Percentiles rank a stretch among this genome's conserved stretches.
These are phyloP conservation scores for Primulina huaijiensis DNA, from an alignment of 257 asterid genomes.

Conservation along the genomic window DNA sequence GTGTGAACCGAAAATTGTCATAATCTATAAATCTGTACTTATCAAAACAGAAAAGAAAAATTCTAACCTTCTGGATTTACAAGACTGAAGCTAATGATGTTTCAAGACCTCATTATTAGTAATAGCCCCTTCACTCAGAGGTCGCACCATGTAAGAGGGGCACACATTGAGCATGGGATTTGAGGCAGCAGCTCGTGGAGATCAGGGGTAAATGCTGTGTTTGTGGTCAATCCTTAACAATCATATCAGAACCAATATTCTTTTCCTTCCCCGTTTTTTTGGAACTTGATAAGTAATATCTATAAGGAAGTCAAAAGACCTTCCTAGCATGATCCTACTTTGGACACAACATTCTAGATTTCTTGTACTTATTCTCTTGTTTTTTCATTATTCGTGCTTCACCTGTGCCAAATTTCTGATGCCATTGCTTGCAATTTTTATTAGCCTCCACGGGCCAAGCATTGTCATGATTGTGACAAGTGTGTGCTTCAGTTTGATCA, in stretches of 20 bases:
- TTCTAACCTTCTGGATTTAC: not conserved
- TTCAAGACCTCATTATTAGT: slow-evolving; percentile 10
- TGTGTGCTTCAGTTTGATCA: slow-evolving; percentile 99
- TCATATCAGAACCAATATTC: not conserved
- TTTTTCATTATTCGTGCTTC: not conserved
- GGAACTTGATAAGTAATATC: not conserved
- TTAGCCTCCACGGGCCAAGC: slow-evolving; percentile 98
- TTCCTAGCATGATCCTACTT: not conserved
- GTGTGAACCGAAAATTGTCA: not conserved
- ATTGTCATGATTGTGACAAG: slow-evolving; percentile 94
- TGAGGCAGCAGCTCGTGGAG: not conserved
- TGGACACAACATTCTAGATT: slow-evolving; percentile 3
- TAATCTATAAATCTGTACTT: not conserved
- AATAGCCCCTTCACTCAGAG: not conserved
- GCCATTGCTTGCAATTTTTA: slow-evolving; percentile 25
- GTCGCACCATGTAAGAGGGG: not conserved
- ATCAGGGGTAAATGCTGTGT: not conserved
- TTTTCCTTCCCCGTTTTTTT: not conserved
- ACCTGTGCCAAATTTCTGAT: slow-evolving; percentile 21
- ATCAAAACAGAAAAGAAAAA: not conserved
- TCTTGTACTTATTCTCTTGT: slow-evolving; percentile 7
- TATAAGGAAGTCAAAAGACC: not conserved
- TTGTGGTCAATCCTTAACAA: not conserved
- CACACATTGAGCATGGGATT: not conserved
- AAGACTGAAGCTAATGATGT: not conserved